Evolutionary conservation across 108 stramenopile species (phyloP), one percentile per base, ranked within the genome.

Genomic region (Licmophora abbreviata): DNA sequence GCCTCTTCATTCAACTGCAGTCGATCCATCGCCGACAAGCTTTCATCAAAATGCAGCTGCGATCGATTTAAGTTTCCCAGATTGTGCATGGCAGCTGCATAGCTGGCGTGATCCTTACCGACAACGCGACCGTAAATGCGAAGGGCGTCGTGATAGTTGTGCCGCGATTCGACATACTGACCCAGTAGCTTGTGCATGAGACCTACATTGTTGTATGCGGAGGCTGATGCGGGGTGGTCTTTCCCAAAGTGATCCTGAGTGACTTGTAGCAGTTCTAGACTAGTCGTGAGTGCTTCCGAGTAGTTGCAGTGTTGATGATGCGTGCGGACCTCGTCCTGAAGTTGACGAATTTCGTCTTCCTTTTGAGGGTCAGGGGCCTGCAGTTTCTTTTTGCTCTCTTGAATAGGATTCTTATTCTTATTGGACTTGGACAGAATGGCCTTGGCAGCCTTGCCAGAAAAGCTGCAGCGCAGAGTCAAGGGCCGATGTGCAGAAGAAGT

Each of bases 191-290:
- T 92, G 49, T 76, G 68, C 73, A 87, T 74, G 33, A 92, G 44
- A 34, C 85, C 89, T 0, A 85, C 56, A 55, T 92, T 87, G 32
- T 85, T 85, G 56, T 82, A 75, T 7, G 85, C 89, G 25, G 68
- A 63, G 11, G 89, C 89, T 34, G 85, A 85, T 26, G 83, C 89
- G 2, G 89, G 89, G 63, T 92, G 89, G 28, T 75, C 56, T 25
- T 47, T 54, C 25, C 83, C 83, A 70, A 85, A 87, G 46, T 77
- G 81, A 18, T 52, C 34, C 34, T 58, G 26, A 8, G 81, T 60
- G 35, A 62, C 49, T 17, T 68, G 52, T 5, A 78, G 51, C 5
- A 83, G 45, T 28, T 70, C 50, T 36, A 58, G 24, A 0, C 83
- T 58, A 1, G 48, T 29, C 24, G 57, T 37, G 30, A 92, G 68